These are phyloP conservation scores for Piromyces sp. DNA, from an alignment of 192 early-diverging fungal species.

Conservation along the genomic window DNA sequence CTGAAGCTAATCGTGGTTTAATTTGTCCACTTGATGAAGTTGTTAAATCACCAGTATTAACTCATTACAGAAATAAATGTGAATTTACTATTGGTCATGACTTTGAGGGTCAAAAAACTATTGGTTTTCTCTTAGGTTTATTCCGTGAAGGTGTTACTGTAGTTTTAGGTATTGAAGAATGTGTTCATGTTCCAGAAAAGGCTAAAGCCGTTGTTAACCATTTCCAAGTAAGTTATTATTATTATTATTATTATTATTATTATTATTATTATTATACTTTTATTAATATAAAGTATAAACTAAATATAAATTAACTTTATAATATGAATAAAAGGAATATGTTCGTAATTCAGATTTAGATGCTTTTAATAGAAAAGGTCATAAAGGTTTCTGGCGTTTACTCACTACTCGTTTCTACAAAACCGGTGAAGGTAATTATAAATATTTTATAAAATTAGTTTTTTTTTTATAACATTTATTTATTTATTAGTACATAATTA, in stretches of 20 bases:
- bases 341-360: neutral
- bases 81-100: conserved; percentile 56
- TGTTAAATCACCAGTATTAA: conserved; percentile 32
- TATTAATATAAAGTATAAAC: too few relatives aligned
- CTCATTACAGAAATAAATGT: conserved; percentile 57
- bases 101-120: conserved; percentile 20
- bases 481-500: too few relatives aligned
- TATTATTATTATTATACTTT: too few relatives aligned
- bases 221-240: conserved; percentile 20
- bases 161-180: conserved; percentile 16
- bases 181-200: neutral
- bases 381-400: conserved; percentile 41
- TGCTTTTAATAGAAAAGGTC: neutral
- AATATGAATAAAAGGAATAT: conserved; percentile 9
- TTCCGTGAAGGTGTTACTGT: conserved; percentile 38
- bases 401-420: conserved; percentile 38
- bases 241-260: too few relatives aligned
- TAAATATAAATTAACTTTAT: neutral
- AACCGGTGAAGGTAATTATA: conserved; percentile 31
- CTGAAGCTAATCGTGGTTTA: conserved; percentile 1
- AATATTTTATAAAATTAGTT: neutral
- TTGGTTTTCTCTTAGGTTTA: conserved; percentile 51
- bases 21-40: conserved; percentile 5
- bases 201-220: conserved; percentile 8
- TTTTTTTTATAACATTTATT: too few relatives aligned